Evolutionary conservation across 2,329 filamentous ascomycete genomes (phyloP).

Genomic region (Mycosphaerelloides madeirae): DNA sequence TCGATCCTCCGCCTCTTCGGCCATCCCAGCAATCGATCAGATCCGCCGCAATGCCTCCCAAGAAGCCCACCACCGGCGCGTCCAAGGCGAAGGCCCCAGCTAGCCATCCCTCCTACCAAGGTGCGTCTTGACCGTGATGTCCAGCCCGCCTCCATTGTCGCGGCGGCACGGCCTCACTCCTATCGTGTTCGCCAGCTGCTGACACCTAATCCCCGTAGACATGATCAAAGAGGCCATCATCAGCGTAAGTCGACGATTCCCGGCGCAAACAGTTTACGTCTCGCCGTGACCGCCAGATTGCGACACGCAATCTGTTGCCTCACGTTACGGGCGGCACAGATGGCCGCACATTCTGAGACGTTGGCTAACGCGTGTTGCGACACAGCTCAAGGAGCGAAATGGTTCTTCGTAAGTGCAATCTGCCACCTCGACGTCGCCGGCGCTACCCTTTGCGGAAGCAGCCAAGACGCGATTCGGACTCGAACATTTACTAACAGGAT

Average conservation of each 20-base stretch:
- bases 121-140: slow-evolving; percentile 46
- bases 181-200: slow-evolving; percentile 36
- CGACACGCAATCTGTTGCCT: slow-evolving; percentile 19
- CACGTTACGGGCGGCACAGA: slow-evolving; percentile 6
- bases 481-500: slow-evolving; percentile 23
- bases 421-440: slow-evolving; percentile 24
- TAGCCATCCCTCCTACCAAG: slow-evolving; percentile 62
- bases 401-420: slow-evolving; percentile 59
- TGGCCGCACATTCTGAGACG: slow-evolving; percentile 15
- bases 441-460: slow-evolving; percentile 13
- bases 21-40: slow-evolving; percentile 15
- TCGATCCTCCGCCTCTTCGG: slow-evolving; percentile 5
- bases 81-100: slow-evolving; percentile 55
- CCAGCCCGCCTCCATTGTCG: slow-evolving; percentile 15
- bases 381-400: slow-evolving; percentile 65
- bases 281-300: slow-evolving; percentile 18
- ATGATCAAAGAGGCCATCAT: slow-evolving; percentile 71
- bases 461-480: slow-evolving; percentile 12
- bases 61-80: slow-evolving; percentile 36
- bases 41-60: slow-evolving; percentile 22
- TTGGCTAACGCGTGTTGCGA: slow-evolving; percentile 47
- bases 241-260: slow-evolving; percentile 57
- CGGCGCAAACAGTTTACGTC: slow-evolving; percentile 38
- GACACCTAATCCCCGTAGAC: slow-evolving; percentile 55
- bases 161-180: slow-evolving; percentile 9